These are phyloP conservation scores for Cladosporium oxysporum DNA, from an alignment of 2,329 filamentous ascomycete genomes.

Conservation along the genomic window DNA sequence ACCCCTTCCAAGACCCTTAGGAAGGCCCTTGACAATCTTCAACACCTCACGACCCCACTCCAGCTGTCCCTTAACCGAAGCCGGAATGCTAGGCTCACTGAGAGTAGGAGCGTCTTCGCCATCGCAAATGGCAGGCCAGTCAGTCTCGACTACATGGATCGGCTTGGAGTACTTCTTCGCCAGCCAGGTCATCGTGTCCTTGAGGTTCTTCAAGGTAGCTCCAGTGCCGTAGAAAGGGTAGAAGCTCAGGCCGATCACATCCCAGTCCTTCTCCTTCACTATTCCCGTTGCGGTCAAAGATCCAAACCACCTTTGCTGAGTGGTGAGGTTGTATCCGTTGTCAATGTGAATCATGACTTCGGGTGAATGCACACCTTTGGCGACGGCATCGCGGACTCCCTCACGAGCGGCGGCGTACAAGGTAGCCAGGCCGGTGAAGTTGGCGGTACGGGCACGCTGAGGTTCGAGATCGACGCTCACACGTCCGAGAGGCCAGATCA, in stretches of 20 bases:
- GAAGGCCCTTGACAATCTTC: constrained; percentile 33
- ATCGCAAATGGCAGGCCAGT: constrained; percentile 36
- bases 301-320: constrained; percentile 37
- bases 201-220: constrained; percentile 35
- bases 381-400: constrained; percentile 37
- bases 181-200: constrained; percentile 29
- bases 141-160: constrained; percentile 37
- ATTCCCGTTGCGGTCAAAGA: constrained; percentile 33
- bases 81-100: constrained; percentile 36
- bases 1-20: constrained; percentile 35
- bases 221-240: constrained; percentile 37
- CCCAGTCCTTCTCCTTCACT: constrained; percentile 34
- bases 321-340: constrained; percentile 36
- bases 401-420: constrained; percentile 35
- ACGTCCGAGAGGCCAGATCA: constrained; percentile 41
- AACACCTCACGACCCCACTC: constrained; percentile 35
- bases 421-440: constrained; percentile 39
- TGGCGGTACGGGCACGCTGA: constrained; percentile 33
- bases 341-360: constrained; percentile 41
- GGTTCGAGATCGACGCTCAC: constrained; percentile 41
- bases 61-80: constrained; percentile 31
- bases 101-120: constrained; percentile 31
- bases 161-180: constrained; percentile 37
- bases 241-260: constrained; percentile 32
- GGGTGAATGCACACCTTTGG: constrained; percentile 34